Evolutionary conservation across 2,329 filamentous ascomycete species (phyloP).

Genomic region (Aspergillus sergii): DNA sequence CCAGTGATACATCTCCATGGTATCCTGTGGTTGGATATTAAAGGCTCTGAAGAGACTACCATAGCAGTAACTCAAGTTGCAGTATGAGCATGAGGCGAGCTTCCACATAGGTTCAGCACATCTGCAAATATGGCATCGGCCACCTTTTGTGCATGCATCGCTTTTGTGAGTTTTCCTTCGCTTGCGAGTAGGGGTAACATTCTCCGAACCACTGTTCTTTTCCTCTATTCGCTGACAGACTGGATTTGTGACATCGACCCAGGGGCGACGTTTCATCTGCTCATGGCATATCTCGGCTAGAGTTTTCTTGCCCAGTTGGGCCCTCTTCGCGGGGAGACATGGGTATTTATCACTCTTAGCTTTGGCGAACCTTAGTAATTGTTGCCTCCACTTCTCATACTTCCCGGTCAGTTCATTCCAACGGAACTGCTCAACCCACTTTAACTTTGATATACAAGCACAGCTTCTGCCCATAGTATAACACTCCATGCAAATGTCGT

Average conservation of each 20-base stretch:
- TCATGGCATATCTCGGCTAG: constrained; percentile 94
- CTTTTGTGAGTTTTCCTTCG: constrained; percentile 59
- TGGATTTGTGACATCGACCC: constrained; percentile 75
- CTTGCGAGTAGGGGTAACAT: constrained; percentile 64
- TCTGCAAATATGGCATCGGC: constrained; percentile 78
- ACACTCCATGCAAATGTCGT: constrained; percentile 97
- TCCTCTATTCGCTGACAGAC: constrained; percentile 34
- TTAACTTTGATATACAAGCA: constrained; percentile 78
- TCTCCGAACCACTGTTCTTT: constrained; percentile 55
- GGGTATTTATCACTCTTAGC: constrained; percentile 65
- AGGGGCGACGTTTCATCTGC: constrained; percentile 77
- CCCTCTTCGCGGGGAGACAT: constrained; percentile 67
- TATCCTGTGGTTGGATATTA: constrained; percentile 80
- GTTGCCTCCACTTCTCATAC: constrained; percentile 80
- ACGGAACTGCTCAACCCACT: constrained; percentile 90
- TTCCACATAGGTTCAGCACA: constrained; percentile 82
- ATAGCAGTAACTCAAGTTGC: constrained; percentile 81
- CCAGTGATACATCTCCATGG: constrained; percentile 82
- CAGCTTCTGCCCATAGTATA: constrained; percentile 97
- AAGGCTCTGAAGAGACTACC: constrained; percentile 91
- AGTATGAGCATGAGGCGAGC: constrained; percentile 77
- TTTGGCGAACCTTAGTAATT: constrained; percentile 74
- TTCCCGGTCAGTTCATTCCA: constrained; percentile 77
- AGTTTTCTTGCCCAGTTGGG: constrained; percentile 71
- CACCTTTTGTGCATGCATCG: constrained; percentile 54